Evolutionary conservation across 2,329 filamentous ascomycete species (phyloP).

Genomic region (Alternaria metachromatica): DNA sequence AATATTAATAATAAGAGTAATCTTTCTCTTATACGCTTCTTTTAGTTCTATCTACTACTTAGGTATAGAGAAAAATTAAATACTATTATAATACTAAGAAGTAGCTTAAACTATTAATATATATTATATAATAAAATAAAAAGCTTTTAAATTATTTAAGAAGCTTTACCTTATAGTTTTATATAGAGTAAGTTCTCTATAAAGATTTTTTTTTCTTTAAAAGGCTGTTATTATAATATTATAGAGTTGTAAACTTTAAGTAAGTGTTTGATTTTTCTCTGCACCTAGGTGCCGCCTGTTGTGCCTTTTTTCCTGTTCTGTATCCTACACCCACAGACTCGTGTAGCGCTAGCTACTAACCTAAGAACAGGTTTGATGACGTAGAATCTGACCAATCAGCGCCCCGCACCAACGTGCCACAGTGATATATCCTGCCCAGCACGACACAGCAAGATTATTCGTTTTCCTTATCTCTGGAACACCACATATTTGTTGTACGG

Average conservation of each 20-base stretch:
- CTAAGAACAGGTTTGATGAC: neutral
- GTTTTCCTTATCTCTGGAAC: neutral
- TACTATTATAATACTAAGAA: neutral
- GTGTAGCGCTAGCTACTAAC: neutral
- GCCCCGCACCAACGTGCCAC: neutral
- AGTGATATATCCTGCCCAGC: neutral
- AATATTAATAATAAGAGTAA: slow-evolving; percentile 4
- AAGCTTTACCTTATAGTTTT: neutral
- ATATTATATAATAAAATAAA: neutral
- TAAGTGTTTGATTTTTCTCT: neutral
- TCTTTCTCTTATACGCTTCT: no score
- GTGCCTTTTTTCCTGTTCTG: neutral
- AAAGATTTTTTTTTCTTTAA: neutral
- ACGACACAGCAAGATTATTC: neutral
- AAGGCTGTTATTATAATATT: neutral
- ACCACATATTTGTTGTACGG: neutral
- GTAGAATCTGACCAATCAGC: neutral
- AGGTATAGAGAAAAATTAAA: neutral
- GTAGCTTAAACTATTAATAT: neutral
- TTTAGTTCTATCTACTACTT: neutral
- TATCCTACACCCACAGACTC: neutral
- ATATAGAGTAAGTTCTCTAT: neutral
- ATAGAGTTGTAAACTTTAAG: neutral
- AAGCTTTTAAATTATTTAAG: neutral
- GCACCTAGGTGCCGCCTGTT: neutral